Conservation (phyloP, 1,284 basidiomycete species). For the Fomitiporia mediterranea region DNA sequence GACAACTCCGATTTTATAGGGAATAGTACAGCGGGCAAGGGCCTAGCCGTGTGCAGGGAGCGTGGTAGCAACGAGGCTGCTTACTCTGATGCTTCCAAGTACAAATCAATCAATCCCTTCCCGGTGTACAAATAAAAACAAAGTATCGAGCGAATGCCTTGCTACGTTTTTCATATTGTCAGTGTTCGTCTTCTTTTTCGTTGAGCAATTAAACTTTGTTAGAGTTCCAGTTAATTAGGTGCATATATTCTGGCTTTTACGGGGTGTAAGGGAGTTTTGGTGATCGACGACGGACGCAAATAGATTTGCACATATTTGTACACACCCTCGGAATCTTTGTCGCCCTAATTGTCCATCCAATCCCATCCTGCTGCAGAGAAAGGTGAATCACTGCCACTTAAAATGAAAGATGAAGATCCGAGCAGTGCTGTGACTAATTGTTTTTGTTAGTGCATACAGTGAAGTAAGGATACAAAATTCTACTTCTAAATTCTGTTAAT, state of each 20-base stretch:
- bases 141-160: no score
- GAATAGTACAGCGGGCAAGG: background rate
- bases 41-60: background rate
- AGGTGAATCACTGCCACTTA: background rate
- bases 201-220: no score
- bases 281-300: no score
- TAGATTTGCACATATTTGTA: background rate
- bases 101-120: no score
- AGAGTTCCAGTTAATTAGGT: background rate
- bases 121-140: no score
- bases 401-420: background rate
- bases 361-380: background rate
- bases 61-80: conserved; percentile 1
- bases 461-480: background rate
- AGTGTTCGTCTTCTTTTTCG: no score
- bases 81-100: background rate
- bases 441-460: background rate
- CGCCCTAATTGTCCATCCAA: no score
- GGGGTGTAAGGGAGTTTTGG: conserved; percentile 12
- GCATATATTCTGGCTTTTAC: conserved; percentile 17
- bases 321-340: no score
- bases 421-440: background rate
- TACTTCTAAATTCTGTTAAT: background rate
- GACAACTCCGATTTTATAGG: background rate
- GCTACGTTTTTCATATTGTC: no score